Percentiles rank a stretch among this genome's conserved stretches.
These are phyloP conservation scores for Talaromyces rugulosus DNA, from an alignment of 2,329 filamentous ascomycete species.

Conservation along the genomic window DNA sequence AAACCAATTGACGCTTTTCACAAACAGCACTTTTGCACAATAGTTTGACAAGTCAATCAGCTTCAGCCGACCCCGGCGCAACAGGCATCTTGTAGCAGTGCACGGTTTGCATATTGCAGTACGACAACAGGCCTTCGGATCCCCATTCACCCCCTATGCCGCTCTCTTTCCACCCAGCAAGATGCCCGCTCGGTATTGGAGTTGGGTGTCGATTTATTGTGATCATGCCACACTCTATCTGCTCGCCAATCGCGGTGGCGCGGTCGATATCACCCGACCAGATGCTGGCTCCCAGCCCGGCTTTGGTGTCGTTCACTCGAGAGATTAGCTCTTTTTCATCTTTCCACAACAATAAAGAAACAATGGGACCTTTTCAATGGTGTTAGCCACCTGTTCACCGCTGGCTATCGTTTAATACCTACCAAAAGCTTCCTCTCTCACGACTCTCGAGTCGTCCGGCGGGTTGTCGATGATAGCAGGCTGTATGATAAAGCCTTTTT, in stretches of 20 bases:
- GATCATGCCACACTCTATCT: constrained; percentile 41
- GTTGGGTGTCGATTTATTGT: constrained; percentile 30
- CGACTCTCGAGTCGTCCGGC: constrained; percentile 49
- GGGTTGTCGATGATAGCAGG: constrained; percentile 55
- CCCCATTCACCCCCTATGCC: constrained; percentile 28
- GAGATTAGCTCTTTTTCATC: constrained; percentile 43
- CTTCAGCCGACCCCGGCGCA: constrained; percentile 11
- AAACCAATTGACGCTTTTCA: no score
- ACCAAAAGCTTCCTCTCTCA: constrained; percentile 56
- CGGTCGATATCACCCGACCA: constrained; percentile 46
- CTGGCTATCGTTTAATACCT: background rate
- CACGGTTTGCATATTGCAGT: constrained; percentile 16
- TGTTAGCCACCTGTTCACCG: background rate
- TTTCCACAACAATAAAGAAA: constrained; percentile 57
- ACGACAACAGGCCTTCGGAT: constrained; percentile 20
- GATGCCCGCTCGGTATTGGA: constrained; percentile 14
- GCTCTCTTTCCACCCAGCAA: constrained; percentile 26
- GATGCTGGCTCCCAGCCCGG: constrained; percentile 43
- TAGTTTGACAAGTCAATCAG: constrained; percentile 3
- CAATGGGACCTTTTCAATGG: constrained; percentile 46
- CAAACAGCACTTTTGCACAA: background rate
- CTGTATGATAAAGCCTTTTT: constrained; percentile 50
- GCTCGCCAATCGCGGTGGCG: constrained; percentile 38
- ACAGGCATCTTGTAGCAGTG: constrained; percentile 14
- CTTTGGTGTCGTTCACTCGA: constrained; percentile 41